phyloP scores from a whole-genome alignment of 106 monocot species.

The Ottelia alismoides region DNA sequence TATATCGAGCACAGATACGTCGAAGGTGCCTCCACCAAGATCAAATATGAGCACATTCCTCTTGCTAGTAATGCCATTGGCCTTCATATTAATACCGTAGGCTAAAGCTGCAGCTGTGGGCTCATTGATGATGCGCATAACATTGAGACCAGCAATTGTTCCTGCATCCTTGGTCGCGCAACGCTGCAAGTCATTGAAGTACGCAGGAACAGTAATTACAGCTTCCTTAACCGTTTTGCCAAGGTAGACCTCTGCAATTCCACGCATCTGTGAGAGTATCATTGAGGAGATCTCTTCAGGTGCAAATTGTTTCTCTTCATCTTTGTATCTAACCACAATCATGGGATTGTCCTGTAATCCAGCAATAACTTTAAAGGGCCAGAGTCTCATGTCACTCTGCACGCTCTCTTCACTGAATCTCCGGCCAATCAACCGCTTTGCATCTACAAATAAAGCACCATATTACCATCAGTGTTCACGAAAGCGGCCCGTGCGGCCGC shows the following conservation, averaged over 20 bases:
- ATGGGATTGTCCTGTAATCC: constrained; percentile 11
- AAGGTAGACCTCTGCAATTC: constrained; percentile 10
- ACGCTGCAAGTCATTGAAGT: constrained; percentile 16
- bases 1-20: constrained; percentile 8
- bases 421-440: too few relatives aligned
- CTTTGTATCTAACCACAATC: constrained; percentile 13
- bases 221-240: constrained; percentile 7
- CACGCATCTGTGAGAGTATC: constrained; percentile 11
- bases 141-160: constrained; percentile 12
- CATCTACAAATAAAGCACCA: too few relatives aligned
- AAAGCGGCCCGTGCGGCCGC: too few relatives aligned
- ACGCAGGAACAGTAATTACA: constrained; percentile 12
- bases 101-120: constrained; percentile 16
- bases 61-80: not conserved
- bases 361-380: constrained; percentile 11
- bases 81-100: constrained; percentile 10
- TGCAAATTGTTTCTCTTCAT: constrained; percentile 12
- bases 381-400: too few relatives aligned
- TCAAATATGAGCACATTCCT: constrained; percentile 18
- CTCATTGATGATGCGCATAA: constrained; percentile 1
- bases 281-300: constrained; percentile 18
- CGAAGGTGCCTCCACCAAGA: constrained; percentile 1
- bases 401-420: too few relatives aligned
- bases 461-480: too few relatives aligned
- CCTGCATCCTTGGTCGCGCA: constrained; percentile 17